Percentiles rank a stretch among this genome's conserved stretches.
Evolutionary conservation across 129 eudicot species (phyloP).

Genomic region (Chrysanthemum makinoi): DNA sequence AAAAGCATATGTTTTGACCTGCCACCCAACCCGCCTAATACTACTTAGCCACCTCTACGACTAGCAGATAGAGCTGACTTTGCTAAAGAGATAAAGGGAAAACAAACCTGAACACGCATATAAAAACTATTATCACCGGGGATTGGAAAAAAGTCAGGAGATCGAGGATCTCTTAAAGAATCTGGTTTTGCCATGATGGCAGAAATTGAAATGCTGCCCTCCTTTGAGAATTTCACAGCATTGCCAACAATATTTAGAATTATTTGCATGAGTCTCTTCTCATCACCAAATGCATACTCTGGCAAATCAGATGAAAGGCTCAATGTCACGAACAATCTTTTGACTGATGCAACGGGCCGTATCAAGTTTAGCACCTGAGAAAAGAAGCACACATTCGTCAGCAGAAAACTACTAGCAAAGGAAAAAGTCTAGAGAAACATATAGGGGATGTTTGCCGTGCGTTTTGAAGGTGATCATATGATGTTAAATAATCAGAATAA

Average conservation of each 20-base stretch:
- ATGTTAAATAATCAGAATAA: too few relatives aligned
- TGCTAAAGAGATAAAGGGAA: neutral
- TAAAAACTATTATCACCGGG: constrained; percentile 68
- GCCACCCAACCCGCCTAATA: too few relatives aligned
- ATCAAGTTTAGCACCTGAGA: constrained; percentile 74
- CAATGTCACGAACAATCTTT: constrained; percentile 55
- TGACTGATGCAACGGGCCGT: constrained; percentile 86
- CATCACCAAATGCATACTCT: constrained; percentile 83
- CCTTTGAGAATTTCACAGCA: constrained; percentile 91
- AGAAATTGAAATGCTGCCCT: constrained; percentile 65
- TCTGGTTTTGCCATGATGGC: constrained; percentile 71
- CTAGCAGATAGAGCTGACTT: too few relatives aligned
- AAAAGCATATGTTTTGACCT: too few relatives aligned
- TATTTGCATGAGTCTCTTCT: constrained; percentile 87
- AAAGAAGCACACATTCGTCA: constrained; percentile 17
- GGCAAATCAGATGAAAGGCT: constrained; percentile 76
- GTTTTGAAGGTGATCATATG: neutral
- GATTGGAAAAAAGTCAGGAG: constrained; percentile 63
- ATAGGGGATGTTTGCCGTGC: neutral
- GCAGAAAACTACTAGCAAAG: neutral
- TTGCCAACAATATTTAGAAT: constrained; percentile 82
- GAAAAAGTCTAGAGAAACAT: neutral
- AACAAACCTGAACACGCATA: constrained; percentile 79
- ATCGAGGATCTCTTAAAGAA: constrained; percentile 67
- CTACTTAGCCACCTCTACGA: too few relatives aligned